Evolutionary conservation across 768 basidiomycete species (phyloP), one percentile per base, ranked within the genome.

Genomic region (Calocybe gangraenosa): DNA sequence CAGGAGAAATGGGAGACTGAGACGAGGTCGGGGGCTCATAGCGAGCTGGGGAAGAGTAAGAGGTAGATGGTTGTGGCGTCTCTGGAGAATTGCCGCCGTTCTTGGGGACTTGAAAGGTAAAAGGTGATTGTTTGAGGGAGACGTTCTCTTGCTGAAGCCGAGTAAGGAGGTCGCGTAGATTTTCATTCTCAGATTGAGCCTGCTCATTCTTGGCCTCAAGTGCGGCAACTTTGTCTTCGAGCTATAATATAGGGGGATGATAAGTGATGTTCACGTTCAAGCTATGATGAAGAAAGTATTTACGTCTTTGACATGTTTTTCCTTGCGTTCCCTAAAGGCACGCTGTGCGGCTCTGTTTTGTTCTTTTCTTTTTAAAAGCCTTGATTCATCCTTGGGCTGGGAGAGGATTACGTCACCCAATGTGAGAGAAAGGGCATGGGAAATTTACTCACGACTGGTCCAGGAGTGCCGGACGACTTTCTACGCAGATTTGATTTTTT

Each of bases 341-440:
- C 95, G 83, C 65, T 99, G 96, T 6, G 95, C 95, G 2, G 93
- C 92, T 44, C 95, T 76, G 57, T 99, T 99, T 67, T 98, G 95
- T 56, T 97, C 90, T 68, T 98, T 98, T 51, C 95, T 83, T 60
- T 95, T 94, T 52, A 88, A 50, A 3, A 92, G 65, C 18, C 88
- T 78, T 3, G 74, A 65, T 57, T 91, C 89, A 53, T 93, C 90
- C 66, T 88, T 73, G 25, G 59, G 55, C 66, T 69, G 37, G 36
- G 17, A 33, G 35, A 46, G 6, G 25, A 11, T 45, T 52, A 54
- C 38, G 52, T 49, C 48, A 57, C 36, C 14, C 21, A 17, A 35
- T 37, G 34, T 25, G 13, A 33, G n/a, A 33, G 42, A 34, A 36
- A 15, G 25, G 4, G 32, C 25, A 17, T 7, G 49, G 42, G 36